A percentile compares a stretch with the other conserved stretches of the same genome.
Evolutionary conservation across 163 green algal genomes (phyloP).

Genomic region (Scenedesmus sp.): DNA sequence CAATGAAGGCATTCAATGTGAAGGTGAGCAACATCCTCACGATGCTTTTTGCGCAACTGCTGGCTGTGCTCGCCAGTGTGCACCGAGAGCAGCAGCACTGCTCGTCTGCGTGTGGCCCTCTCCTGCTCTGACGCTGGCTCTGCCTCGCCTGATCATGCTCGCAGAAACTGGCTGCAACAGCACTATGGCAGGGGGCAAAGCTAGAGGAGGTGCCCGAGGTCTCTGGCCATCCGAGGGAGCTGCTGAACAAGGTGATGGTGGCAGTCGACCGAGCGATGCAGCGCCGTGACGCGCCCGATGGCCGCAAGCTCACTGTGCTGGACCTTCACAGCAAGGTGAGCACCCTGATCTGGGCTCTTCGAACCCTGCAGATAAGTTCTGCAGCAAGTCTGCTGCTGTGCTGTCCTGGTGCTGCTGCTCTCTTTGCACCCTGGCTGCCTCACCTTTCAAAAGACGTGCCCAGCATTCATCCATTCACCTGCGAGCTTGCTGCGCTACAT

Average conservation of each 20-base stretch:
- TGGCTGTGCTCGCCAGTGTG: not conserved
- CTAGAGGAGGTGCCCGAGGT: conserved; percentile 88
- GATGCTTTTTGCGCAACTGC: not conserved
- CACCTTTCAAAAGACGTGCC: not conserved
- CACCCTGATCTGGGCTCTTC: not conserved
- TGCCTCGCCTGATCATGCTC: not conserved
- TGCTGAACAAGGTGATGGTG: conserved; percentile 83
- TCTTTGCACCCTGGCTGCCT: not conserved
- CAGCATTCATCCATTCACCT: not conserved
- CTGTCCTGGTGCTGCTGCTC: not conserved
- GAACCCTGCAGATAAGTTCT: not conserved
- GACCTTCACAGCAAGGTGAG: conserved; percentile 54
- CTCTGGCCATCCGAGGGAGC: conserved; percentile 53
- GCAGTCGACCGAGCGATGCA: conserved; percentile 85
- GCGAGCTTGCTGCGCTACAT: not conserved
- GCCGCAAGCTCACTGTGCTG: conserved; percentile 48
- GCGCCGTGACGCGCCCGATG: conserved; percentile 61
- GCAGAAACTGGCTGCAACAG: conserved; percentile 76
- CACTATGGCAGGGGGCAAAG: conserved; percentile 92
- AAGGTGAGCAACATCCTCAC: conserved; percentile 71
- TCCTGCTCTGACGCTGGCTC: not conserved
- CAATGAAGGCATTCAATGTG: conserved; percentile 86
- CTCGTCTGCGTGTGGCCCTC: not conserved
- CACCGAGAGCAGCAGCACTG: not conserved
- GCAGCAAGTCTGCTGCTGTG: not conserved